phyloP scores from a whole-genome alignment of 371 early-diverging fungal species.

The Enterospora canceri region DNA sequence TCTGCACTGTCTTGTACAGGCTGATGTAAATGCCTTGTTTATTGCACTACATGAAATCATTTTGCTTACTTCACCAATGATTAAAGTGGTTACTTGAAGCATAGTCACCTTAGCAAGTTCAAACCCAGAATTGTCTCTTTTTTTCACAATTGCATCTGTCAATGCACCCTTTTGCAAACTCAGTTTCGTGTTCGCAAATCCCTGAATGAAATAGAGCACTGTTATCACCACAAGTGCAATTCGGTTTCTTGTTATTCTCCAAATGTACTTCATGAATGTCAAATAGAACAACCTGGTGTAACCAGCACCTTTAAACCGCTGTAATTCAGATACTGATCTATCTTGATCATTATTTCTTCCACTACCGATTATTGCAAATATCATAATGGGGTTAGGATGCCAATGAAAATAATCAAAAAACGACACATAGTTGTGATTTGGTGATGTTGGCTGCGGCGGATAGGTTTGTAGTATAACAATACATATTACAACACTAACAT shows the following conservation, averaged over 20 bases:
- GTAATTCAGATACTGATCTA: too few species aligned
- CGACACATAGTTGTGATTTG: too few species aligned
- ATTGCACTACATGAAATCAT: background rate
- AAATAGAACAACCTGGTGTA: background rate
- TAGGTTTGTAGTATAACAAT: too few species aligned
- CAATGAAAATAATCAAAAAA: too few species aligned
- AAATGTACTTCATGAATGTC: background rate
- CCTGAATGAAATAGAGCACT: background rate
- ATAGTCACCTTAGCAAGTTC: background rate
- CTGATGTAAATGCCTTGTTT: background rate
- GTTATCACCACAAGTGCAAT: background rate
- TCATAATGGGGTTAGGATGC: too few species aligned
- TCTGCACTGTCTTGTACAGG: background rate
- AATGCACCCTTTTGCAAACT: background rate
- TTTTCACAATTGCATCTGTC: background rate
- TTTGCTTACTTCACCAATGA: background rate
- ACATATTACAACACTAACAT: too few species aligned
- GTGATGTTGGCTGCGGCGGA: too few species aligned
- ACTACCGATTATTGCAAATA: too few species aligned
- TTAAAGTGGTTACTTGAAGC: background rate
- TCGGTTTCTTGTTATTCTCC: background rate
- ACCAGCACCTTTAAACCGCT: too few species aligned
- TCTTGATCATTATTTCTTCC: too few species aligned
- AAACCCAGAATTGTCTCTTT: background rate
- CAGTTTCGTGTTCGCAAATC: background rate